Percentiles rank a stretch among this genome's conserved stretches.
Conservation (phyloP, 2,329 filamentous ascomycete genomes). For the Botrytis aclada region DNA sequence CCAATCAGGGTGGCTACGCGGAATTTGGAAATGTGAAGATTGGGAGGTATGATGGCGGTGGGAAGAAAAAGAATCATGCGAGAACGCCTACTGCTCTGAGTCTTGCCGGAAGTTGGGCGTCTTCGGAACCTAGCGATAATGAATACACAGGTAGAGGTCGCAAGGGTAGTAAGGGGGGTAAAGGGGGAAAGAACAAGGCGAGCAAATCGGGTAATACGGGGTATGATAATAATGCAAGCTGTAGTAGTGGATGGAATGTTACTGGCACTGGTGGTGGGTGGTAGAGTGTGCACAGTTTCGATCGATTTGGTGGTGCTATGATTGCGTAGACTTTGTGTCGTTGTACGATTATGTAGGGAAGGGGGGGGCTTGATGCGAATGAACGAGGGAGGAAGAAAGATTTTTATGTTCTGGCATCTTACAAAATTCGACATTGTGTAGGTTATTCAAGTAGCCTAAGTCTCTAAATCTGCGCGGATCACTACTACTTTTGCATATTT, state of each 20-base stretch:
- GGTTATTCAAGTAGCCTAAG: not conserved
- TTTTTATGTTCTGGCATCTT: not conserved
- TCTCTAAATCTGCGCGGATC: not conserved
- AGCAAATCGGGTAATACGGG: not conserved
- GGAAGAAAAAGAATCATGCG: not conserved
- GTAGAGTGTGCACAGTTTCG: not conserved
- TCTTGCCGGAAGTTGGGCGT: conserved; percentile 11
- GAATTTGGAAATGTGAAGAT: not conserved
- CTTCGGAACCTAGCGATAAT: not conserved
- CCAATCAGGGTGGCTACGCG: not conserved
- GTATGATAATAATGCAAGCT: not conserved
- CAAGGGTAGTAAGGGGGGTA: not conserved
- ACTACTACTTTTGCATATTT: not conserved
- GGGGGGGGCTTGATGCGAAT: not conserved
- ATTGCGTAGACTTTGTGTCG: too few relatives aligned
- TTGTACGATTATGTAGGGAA: not conserved
- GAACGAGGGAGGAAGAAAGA: not conserved
- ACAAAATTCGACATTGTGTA: not conserved
- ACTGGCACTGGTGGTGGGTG: not conserved
- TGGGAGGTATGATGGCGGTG: not conserved
- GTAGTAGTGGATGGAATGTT: not conserved
- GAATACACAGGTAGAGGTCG: not conserved
- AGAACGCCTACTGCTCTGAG: conserved; percentile 3
- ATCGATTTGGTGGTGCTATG: not conserved
- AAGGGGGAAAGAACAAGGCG: not conserved